Base-by-base conservation (phyloP, 768 basidiomycete species). In the Mycena capillaripes region DNA sequence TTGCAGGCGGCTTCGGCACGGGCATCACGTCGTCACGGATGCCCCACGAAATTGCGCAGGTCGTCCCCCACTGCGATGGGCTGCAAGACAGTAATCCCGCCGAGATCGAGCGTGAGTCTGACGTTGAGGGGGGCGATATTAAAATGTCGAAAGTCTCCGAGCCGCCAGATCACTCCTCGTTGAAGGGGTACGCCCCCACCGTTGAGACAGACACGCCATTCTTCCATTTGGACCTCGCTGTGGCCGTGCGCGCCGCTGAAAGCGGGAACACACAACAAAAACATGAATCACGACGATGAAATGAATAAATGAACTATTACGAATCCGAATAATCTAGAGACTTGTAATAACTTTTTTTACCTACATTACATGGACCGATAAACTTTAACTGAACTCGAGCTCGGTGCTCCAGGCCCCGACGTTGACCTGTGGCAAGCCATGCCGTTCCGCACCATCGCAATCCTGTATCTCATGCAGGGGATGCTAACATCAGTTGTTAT, bases 1-100 rank as follows among this genome's bases (percentile, higher is more conserved):
- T 96, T 56, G 95, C 97, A 4, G 97, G 93, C 69, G 96, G 96
- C 2, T 99, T 99, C 79, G 97, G 97, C 10, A 86, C 87, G n/a
- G 94, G 95, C n/a, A 79, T 80, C 17, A 79, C 86, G 3, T 71
- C 83, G 4, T 80, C 83, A 10, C 80, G 78, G 25, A 74, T 81
- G 0, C 86, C 87, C 14, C 83, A 82, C 25, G 97, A 97, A 76
- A 85, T 97, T 66, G 95, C 94, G 6, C 85, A 92, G 27, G 90
- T 97, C 61, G 91, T 94, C 23, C 90, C 93, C 1, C 90, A 90
- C 72, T 84, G 87, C 14, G 87, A 84, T 63, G 84, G 83, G 50
- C n/a, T n/a, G n/a, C 79, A 81, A 14, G 78, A 80, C 53, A 79
- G 76, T 16, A 66, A 78, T n/a, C 53, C 72, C 23, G 78, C 73